A percentile compares a stretch with the other conserved stretches of the same genome.
Evolutionary conservation across 2,329 filamentous ascomycete genomes (phyloP).

Genomic region (Periglandula ipomoeae): DNA sequence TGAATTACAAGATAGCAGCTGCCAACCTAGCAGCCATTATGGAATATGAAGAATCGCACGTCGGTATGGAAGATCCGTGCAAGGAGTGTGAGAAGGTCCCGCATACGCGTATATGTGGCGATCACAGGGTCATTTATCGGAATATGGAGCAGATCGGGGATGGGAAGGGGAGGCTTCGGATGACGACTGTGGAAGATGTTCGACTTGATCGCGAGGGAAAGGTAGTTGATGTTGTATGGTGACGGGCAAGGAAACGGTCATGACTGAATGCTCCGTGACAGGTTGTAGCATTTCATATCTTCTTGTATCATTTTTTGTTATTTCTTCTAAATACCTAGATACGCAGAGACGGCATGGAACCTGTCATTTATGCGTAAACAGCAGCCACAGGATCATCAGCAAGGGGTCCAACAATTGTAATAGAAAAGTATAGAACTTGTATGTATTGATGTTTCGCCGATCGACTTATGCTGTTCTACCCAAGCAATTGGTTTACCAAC

Average conservation of each 20-base stretch:
- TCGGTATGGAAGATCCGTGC: neutral
- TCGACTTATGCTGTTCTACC: too few relatives aligned
- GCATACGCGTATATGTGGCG: neutral
- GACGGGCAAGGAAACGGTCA: neutral
- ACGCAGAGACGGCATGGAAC: too few relatives aligned
- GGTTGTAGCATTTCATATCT: neutral
- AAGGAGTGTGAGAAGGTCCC: neutral
- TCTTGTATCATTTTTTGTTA: too few relatives aligned
- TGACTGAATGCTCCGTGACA: neutral
- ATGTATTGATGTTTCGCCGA: too few relatives aligned
- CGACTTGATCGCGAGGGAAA: neutral
- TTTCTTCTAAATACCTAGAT: too few relatives aligned
- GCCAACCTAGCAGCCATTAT: neutral
- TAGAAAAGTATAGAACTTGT: too few relatives aligned
- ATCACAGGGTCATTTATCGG: constrained; percentile 3
- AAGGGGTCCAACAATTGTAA: too few relatives aligned
- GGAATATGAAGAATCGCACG: constrained; percentile 1
- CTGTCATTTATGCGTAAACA: too few relatives aligned
- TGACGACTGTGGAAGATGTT: constrained; percentile 2
- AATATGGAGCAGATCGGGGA: neutral
- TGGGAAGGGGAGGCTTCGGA: neutral
- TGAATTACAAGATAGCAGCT: constrained; percentile 5
- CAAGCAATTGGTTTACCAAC: too few relatives aligned
- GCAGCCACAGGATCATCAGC: too few relatives aligned
- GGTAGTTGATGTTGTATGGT: constrained; percentile 2